Base-by-base conservation (phyloP, 305 asterid genomes). In the Plantago rigida region DNA sequence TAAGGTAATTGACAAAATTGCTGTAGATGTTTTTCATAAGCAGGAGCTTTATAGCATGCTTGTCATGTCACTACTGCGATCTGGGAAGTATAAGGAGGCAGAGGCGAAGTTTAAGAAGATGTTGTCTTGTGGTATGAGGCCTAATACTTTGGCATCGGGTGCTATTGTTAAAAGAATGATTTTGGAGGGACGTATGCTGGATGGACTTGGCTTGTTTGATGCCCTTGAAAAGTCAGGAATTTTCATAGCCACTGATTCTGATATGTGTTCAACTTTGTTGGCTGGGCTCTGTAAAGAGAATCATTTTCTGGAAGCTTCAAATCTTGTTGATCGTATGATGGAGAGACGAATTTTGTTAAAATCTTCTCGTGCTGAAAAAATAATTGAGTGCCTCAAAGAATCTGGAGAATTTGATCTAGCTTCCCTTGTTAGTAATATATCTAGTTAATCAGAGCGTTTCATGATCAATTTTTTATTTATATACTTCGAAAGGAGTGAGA, bases 11-110 rank as follows among this genome's bases (percentile, higher is more conserved):
- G 80, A 84, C 42, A 79, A 55, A 22, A 22, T 22, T 56, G 84
- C 77, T 48, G 82, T 77, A 47, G 70, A 65, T 50, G 63, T 56
- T 7, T 44, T 81, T 66, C 69, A 64, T 0, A 55, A 65, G 44
- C 87, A 77, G 58, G 90, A 80, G 63, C 82, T 86, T 14, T 71
- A 73, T 65, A 78, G 82, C 62, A 73, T 78, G 66, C 78, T 91
- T 65, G 84, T 81, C 8, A 4, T 86, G 42, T 73, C 90, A 3
- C 73, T 91, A 5, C 72, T 78, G 60, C 77, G 82, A 24, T 66
- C 63, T 13, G 87, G 85, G 56, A 80, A 68, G 76, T 22, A 13
- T 14, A 51, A 66, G 62, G 83, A 82, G 64, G 81, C 87, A 1
- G 92, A 91, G 70, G 68, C 69, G 62, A 49, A 63, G 66, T 76